phyloP scores from a whole-genome alignment of 2,329 filamentous ascomycete genomes.

The Venturia aucupariae region DNA sequence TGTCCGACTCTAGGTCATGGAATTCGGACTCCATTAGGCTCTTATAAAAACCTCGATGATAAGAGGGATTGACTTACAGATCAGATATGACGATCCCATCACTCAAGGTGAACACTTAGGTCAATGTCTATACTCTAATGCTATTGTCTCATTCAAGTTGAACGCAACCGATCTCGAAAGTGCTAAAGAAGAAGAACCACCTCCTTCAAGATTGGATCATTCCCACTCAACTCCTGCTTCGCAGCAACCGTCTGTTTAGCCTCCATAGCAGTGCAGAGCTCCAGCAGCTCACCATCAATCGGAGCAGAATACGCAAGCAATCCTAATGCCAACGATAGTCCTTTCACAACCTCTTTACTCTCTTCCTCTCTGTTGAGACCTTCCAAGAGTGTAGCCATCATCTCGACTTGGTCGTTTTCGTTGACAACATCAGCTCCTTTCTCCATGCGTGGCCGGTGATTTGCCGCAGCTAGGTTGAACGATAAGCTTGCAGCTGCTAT shows the following conservation, averaged over 20 bases:
- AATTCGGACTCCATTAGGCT: neutral
- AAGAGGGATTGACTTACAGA: neutral
- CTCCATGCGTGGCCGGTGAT: conserved; percentile 55
- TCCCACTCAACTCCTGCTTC: conserved; percentile 28
- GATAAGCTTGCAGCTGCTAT: conserved; percentile 75
- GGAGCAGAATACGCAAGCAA: conserved; percentile 64
- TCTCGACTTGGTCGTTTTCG: conserved; percentile 66
- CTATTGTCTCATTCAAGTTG: neutral
- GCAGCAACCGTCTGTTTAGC: conserved; percentile 53
- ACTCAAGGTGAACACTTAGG: neutral
- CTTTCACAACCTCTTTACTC: conserved; percentile 61
- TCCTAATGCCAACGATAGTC: conserved; percentile 66
- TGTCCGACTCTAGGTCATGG: neutral
- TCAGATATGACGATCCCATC: neutral
- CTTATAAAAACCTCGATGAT: neutral
- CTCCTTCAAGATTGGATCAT: conserved; percentile 11
- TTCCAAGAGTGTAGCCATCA: conserved; percentile 73
- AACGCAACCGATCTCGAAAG: neutral
- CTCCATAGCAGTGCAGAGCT: conserved; percentile 71
- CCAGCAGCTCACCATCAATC: conserved; percentile 63
- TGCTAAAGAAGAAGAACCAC: conserved; percentile 3
- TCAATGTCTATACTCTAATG: neutral
- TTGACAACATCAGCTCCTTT: conserved; percentile 50
- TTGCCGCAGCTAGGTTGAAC: conserved; percentile 69
- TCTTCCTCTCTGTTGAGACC: conserved; percentile 41